A percentile compares a stretch with the other conserved stretches of the same genome.
These are phyloP conservation scores for Myriangium duriaei DNA, from an alignment of 2,329 filamentous ascomycete species.

Conservation along the genomic window DNA sequence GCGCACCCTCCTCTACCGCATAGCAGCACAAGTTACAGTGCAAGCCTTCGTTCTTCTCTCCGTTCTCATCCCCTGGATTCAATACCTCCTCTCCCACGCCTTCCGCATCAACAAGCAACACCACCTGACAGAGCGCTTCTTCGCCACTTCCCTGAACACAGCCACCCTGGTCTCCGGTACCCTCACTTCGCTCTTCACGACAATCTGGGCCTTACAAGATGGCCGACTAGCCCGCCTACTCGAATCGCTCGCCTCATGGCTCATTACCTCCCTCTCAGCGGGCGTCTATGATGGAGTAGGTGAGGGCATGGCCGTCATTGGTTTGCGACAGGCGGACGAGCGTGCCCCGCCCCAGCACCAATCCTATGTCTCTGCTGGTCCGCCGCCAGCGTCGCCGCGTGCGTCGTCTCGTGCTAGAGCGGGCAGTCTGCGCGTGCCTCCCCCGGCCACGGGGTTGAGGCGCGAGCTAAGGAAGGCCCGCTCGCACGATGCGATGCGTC, in stretches of 20 bases:
- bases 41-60: constrained; percentile 48
- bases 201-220: constrained; percentile 49
- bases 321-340: constrained; percentile 14
- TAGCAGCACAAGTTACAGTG: constrained; percentile 44
- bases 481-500: neutral
- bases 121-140: constrained; percentile 47
- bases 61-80: constrained; percentile 49
- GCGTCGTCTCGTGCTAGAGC: neutral
- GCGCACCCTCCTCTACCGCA: constrained; percentile 45
- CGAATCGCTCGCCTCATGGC: constrained; percentile 46
- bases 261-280: constrained; percentile 50
- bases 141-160: constrained; percentile 40
- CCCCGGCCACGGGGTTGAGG: neutral
- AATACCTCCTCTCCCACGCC: constrained; percentile 39
- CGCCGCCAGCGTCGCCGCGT: neutral
- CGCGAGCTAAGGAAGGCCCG: neutral
- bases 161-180: constrained; percentile 42
- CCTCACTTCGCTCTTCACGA: constrained; percentile 40
- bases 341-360: neutral
- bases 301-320: constrained; percentile 39
- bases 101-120: constrained; percentile 55
- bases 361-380: neutral
- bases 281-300: constrained; percentile 54
- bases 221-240: constrained; percentile 50
- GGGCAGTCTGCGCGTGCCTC: neutral